Conservation (phyloP, 2,329 filamentous ascomycete genomes). For the Leptographium lundbergii region DNA sequence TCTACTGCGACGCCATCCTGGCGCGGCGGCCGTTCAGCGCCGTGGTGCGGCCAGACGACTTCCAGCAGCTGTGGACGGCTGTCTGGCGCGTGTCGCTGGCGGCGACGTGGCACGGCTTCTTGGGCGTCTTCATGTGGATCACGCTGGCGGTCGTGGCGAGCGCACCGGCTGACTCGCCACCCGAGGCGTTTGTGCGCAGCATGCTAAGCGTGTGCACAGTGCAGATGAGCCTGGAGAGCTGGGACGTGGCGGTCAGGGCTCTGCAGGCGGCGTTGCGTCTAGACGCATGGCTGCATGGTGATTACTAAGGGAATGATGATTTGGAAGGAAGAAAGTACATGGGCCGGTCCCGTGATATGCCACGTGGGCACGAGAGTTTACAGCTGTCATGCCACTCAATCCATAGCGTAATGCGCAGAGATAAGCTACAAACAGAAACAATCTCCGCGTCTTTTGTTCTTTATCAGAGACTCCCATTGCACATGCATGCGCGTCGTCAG, state of each 20-base stretch:
- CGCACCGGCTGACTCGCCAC: constrained; percentile 22
- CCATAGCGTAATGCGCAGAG: not conserved
- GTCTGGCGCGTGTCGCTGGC: constrained; percentile 33
- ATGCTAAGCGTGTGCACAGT: constrained; percentile 29
- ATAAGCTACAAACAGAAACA: not conserved
- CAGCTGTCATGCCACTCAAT: not conserved
- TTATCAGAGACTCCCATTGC: not conserved
- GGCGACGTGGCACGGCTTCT: constrained; percentile 28
- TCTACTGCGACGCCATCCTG: constrained; percentile 35
- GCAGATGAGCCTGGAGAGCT: constrained; percentile 30
- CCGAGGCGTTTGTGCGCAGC: constrained; percentile 33
- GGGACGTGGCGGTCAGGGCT: not conserved
- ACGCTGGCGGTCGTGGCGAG: constrained; percentile 25
- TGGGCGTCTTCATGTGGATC: constrained; percentile 38
- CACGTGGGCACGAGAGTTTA: not conserved
- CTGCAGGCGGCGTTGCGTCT: not conserved
- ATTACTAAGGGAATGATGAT: too few species aligned
- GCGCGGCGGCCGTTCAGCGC: constrained; percentile 27
- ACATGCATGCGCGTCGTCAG: not conserved
- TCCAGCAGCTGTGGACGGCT: constrained; percentile 31
- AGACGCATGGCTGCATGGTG: not conserved
- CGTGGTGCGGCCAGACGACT: constrained; percentile 26
- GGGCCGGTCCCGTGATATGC: not conserved
- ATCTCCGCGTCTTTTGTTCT: not conserved
- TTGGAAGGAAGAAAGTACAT: too few species aligned